Percentiles rank a stretch among this genome's conserved stretches.
Evolutionary conservation across 106 monocot species (phyloP).

Genomic region (Phalaenopsis equestris): DNA sequence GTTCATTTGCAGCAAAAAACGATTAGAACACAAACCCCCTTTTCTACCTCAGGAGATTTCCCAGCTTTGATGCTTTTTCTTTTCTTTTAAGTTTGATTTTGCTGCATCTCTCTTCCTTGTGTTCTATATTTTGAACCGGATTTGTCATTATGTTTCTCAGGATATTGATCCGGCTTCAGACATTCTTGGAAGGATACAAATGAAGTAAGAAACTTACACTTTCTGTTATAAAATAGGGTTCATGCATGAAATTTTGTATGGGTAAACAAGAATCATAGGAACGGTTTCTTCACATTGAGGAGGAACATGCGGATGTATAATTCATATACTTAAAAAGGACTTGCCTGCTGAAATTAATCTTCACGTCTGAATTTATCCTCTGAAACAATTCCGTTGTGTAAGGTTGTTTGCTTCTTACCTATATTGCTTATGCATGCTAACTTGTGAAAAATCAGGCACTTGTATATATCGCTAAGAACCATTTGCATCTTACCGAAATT

Average conservation of each 20-base stretch:
- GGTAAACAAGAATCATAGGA: not conserved
- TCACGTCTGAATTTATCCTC: not conserved
- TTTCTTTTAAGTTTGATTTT: not conserved
- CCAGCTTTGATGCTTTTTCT: not conserved
- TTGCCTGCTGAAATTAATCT: not conserved
- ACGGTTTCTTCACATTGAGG: not conserved
- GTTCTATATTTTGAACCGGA: not conserved
- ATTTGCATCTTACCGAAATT: not conserved
- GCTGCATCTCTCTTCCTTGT: not conserved
- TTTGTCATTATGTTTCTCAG: slow-evolving; percentile 27
- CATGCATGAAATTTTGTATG: not conserved
- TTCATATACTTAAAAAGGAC: not conserved
- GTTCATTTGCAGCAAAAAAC: slow-evolving; percentile 74
- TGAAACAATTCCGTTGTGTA: too few relatives aligned
- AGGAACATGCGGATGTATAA: not conserved
- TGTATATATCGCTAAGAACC: too few relatives aligned
- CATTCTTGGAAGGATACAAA: slow-evolving; percentile 47
- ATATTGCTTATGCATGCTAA: not conserved
- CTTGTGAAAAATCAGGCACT: not conserved
- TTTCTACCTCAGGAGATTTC: slow-evolving; percentile 56
- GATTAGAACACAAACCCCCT: slow-evolving; percentile 79
- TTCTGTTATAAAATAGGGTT: not conserved
- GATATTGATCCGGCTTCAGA: slow-evolving; percentile 50
- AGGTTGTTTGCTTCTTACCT: not conserved
- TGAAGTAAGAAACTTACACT: slow-evolving; percentile 55